phyloP scores from a whole-genome alignment of 306 rosid species.

The Ochetophila trinervis region DNA sequence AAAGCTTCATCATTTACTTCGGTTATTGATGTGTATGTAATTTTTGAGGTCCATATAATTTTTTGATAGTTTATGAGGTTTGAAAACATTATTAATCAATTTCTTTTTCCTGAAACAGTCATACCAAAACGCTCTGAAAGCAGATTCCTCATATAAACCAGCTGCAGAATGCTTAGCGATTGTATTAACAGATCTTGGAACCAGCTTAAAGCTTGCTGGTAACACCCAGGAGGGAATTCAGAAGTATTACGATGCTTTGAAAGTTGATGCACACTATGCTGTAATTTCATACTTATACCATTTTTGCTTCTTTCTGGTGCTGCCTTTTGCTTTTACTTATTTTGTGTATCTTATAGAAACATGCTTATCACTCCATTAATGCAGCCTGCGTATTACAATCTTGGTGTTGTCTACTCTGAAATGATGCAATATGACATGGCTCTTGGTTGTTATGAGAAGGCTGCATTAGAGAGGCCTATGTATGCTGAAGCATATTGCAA shows the following conservation, averaged over 20 bases:
- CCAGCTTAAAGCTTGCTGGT: slow-evolving; percentile 95
- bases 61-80: slow-evolving; percentile 11
- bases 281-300: slow-evolving; percentile 42
- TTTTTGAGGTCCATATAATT: slow-evolving; percentile 15
- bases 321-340: neutral
- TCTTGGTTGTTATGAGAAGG: slow-evolving; percentile 90
- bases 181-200: slow-evolving; percentile 97
- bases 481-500: slow-evolving; percentile 99
- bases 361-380: slow-evolving; percentile 19
- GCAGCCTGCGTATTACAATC: slow-evolving; percentile 99
- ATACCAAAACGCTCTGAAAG: slow-evolving; percentile 82
- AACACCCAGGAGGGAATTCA: slow-evolving; percentile 95
- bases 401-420: slow-evolving; percentile 98
- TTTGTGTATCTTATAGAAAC: slow-evolving; percentile 10
- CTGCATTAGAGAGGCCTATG: slow-evolving; percentile 95
- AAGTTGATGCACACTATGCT: slow-evolving; percentile 90
- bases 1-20: too few relatives aligned
- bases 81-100: slow-evolving; percentile 4
- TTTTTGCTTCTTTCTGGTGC: slow-evolving; percentile 15
- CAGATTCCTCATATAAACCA: slow-evolving; percentile 76
- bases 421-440: slow-evolving; percentile 97
- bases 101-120: slow-evolving; percentile 67
- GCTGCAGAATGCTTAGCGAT: slow-evolving; percentile 95
- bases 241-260: slow-evolving; percentile 94
- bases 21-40: neutral